A percentile compares a stretch with the other conserved stretches of the same genome.
Conservation (phyloP, 768 basidiomycete species). For the Daedalea quercina region DNA sequence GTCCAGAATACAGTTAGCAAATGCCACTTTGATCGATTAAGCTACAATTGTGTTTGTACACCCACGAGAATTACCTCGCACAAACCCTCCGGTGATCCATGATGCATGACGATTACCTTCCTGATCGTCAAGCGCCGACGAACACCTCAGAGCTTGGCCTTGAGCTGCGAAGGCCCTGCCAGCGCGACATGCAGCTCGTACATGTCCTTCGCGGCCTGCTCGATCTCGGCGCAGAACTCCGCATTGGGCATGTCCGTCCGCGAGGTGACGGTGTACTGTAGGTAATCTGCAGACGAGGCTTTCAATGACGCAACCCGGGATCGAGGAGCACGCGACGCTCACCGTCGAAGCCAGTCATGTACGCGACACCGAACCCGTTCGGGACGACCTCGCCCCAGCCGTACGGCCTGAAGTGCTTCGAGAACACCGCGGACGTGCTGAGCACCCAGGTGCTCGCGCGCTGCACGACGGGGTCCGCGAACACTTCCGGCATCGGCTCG, state of each 20-base stretch:
- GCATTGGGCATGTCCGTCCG: conserved; percentile 78
- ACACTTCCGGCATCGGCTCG: conserved; percentile 64
- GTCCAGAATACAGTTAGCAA: no score
- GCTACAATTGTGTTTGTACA: no score
- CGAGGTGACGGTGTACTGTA: conserved; percentile 87
- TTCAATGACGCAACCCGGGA: background rate
- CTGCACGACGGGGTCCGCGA: conserved; percentile 64
- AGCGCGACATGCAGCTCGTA: conserved; percentile 37
- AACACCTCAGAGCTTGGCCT: no score
- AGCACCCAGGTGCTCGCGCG: conserved; percentile 80
- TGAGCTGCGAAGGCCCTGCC: background rate
- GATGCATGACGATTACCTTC: no score
- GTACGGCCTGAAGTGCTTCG: conserved; percentile 77
- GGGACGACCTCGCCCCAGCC: conserved; percentile 97
- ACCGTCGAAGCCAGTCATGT: conserved; percentile 64
- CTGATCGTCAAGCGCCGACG: no score
- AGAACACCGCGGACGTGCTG: conserved; percentile 85
- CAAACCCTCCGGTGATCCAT: no score
- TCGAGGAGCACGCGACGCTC: background rate
- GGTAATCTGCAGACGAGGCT: conserved; percentile 41
- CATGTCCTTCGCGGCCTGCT: conserved; percentile 58
- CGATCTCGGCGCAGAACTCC: conserved; percentile 66
- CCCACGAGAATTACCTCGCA: no score
- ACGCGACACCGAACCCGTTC: conserved; percentile 91
- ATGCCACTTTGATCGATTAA: no score